Conservation (phyloP, 139 green algal species). For the Picochlorum costavermella region DNA sequence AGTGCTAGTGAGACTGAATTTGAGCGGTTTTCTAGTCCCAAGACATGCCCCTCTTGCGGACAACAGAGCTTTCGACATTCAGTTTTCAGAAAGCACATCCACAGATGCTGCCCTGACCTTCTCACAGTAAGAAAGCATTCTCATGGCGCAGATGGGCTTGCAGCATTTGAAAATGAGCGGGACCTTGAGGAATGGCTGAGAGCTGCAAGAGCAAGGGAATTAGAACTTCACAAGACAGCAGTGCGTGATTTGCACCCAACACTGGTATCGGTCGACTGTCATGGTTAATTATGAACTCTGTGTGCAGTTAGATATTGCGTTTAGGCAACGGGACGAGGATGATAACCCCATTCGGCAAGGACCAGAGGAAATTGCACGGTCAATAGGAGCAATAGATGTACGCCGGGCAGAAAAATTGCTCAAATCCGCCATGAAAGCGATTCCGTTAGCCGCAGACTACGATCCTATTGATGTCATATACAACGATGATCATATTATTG, state of each 20-base stretch:
- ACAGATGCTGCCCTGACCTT: conserved; percentile 37
- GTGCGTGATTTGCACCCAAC: background rate
- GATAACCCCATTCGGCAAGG: conserved; percentile 22
- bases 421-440: conserved; percentile 31
- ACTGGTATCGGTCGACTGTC: no score
- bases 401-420: conserved; percentile 14
- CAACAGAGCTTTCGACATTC: conserved; percentile 18
- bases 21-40: background rate
- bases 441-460: conserved; percentile 47
- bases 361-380: conserved; percentile 26
- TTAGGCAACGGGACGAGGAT: conserved; percentile 25
- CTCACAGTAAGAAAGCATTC: background rate
- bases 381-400: conserved; percentile 24
- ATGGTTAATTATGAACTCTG: no score
- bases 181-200: background rate
- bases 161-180: conserved; percentile 5
- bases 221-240: background rate
- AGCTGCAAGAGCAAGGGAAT: conserved; percentile 7
- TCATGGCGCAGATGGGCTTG: background rate
- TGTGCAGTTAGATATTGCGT: conserved; percentile 30
- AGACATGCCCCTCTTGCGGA: conserved; percentile 32
- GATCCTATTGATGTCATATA: conserved; percentile 53
- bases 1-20: background rate
- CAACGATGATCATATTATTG: conserved; percentile 67
- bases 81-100: conserved; percentile 23